phyloP scores from a whole-genome alignment of 108 stramenopile species.

The Ochromonas danica region DNA sequence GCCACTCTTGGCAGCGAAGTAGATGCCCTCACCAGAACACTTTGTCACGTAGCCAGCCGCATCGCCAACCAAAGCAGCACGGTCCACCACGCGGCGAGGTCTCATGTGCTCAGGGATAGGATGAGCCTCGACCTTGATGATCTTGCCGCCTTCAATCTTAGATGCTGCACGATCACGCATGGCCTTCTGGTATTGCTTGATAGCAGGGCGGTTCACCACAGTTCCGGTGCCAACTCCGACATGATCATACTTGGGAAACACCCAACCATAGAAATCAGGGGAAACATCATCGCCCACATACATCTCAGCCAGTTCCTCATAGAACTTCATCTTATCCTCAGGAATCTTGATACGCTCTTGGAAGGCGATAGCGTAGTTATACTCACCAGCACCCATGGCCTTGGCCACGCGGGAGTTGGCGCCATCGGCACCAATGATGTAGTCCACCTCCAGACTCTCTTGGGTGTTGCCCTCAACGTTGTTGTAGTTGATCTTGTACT shows the following conservation, averaged over 20 bases:
- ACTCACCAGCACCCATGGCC: slow-evolving; percentile 94
- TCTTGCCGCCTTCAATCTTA: slow-evolving; percentile 93
- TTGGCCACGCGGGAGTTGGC: slow-evolving; percentile 97
- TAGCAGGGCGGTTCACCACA: slow-evolving; percentile 94
- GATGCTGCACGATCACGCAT: slow-evolving; percentile 94
- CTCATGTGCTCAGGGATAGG: slow-evolving; percentile 98
- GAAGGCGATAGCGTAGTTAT: slow-evolving; percentile 98
- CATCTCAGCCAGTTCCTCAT: slow-evolving; percentile 97
- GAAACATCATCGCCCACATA: slow-evolving; percentile 98
- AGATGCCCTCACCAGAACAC: slow-evolving; percentile 97
- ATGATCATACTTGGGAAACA: slow-evolving; percentile 98
- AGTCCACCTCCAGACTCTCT: slow-evolving; percentile 78
- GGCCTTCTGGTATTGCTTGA: slow-evolving; percentile 98
- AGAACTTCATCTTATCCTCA: slow-evolving; percentile 94
- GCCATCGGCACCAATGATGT: slow-evolving; percentile 91
- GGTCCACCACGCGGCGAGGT: slow-evolving; percentile 75
- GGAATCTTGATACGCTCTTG: slow-evolving; percentile 97
- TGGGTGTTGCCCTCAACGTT: slow-evolving; percentile 65
- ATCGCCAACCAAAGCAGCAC: slow-evolving; percentile 86
- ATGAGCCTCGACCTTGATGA: slow-evolving; percentile 98
- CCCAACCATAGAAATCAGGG: slow-evolving; percentile 98
- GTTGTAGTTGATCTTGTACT: slow-evolving; percentile 68
- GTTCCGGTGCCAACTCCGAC: slow-evolving; percentile 97
- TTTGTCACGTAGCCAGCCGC: slow-evolving; percentile 97
- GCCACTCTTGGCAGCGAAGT: slow-evolving; percentile 96